A percentile compares a stretch with the other conserved stretches of the same genome.
Evolutionary conservation across 2,329 filamentous ascomycete species (phyloP).

Genomic region (Colletotrichum cordylinicola): DNA sequence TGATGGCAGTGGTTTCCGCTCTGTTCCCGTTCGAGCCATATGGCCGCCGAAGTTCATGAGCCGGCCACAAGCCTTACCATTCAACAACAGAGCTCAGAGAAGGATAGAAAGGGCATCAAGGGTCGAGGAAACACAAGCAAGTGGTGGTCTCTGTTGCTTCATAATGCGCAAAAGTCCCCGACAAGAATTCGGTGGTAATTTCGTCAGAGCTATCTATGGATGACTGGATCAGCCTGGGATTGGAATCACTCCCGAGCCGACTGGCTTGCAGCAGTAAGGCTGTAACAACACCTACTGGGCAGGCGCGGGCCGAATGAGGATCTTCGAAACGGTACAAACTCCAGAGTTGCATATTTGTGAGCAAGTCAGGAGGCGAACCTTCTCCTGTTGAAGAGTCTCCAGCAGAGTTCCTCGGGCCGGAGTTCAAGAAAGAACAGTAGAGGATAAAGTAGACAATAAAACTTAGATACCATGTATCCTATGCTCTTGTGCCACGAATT

Average conservation of each 20-base stretch:
- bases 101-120: background rate
- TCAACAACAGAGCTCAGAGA: background rate
- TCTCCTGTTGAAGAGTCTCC: background rate
- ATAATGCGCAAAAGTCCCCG: too few relatives aligned
- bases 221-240: background rate
- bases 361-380: background rate
- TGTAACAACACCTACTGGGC: background rate
- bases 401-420: background rate
- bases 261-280: background rate
- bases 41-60: slow-evolving; percentile 55
- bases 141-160: background rate
- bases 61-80: too few relatives aligned
- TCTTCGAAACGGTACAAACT: background rate
- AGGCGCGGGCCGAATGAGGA: background rate
- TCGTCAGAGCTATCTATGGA: background rate
- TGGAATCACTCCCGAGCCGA: background rate
- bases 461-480: background rate
- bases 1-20: slow-evolving; percentile 62
- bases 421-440: background rate
- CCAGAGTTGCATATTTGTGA: background rate
- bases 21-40: slow-evolving; percentile 73
- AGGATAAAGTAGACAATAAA: background rate
- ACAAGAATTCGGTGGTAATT: background rate
- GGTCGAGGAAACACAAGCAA: background rate
- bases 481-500: background rate